Evolutionary conservation across 2,329 filamentous ascomycete genomes (phyloP).

Genomic region (Aspergillus sp.): DNA sequence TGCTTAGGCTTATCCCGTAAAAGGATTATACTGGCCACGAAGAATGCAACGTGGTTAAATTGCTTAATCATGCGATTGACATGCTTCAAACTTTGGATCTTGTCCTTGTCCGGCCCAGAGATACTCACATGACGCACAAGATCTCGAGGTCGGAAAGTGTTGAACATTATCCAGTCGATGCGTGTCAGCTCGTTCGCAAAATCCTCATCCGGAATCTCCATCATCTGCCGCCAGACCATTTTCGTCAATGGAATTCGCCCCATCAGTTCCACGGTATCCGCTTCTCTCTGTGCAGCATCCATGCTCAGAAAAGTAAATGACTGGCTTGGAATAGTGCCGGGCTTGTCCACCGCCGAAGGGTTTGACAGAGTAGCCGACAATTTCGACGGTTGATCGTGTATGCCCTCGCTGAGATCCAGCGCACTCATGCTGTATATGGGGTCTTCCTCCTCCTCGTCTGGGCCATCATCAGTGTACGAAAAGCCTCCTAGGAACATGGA

Average conservation of each 20-base stretch:
- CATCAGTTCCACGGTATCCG: slow-evolving; percentile 68
- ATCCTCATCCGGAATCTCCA: slow-evolving; percentile 80
- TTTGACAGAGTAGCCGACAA: slow-evolving; percentile 41
- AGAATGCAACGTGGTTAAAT: slow-evolving; percentile 81
- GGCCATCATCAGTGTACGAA: slow-evolving; percentile 13
- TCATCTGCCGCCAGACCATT: slow-evolving; percentile 83
- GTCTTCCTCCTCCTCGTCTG: slow-evolving; percentile 36
- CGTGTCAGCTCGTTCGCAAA: slow-evolving; percentile 89
- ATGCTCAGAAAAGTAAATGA: slow-evolving; percentile 42
- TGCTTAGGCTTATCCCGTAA: slow-evolving; percentile 96
- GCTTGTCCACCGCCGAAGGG: slow-evolving; percentile 39
- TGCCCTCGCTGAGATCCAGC: slow-evolving; percentile 40
- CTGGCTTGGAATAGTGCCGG: slow-evolving; percentile 41
- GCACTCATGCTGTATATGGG: slow-evolving; percentile 39
- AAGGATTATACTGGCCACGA: slow-evolving; percentile 80
- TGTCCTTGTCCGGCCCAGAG: slow-evolving; percentile 48
- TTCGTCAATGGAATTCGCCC: slow-evolving; percentile 74
- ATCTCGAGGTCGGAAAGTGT: slow-evolving; percentile 87
- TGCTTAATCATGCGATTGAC: slow-evolving; percentile 94
- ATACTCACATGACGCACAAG: slow-evolving; percentile 88
- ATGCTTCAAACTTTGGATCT: slow-evolving; percentile 74
- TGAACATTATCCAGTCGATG: slow-evolving; percentile 99
- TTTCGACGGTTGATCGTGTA: slow-evolving; percentile 37
- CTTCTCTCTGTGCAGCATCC: slow-evolving; percentile 79
- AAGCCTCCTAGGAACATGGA: slow-evolving; percentile 31